These are phyloP conservation scores for Wickerhamomyces queroliae DNA, from an alignment of 805 yeast genomes.

Conservation along the genomic window DNA sequence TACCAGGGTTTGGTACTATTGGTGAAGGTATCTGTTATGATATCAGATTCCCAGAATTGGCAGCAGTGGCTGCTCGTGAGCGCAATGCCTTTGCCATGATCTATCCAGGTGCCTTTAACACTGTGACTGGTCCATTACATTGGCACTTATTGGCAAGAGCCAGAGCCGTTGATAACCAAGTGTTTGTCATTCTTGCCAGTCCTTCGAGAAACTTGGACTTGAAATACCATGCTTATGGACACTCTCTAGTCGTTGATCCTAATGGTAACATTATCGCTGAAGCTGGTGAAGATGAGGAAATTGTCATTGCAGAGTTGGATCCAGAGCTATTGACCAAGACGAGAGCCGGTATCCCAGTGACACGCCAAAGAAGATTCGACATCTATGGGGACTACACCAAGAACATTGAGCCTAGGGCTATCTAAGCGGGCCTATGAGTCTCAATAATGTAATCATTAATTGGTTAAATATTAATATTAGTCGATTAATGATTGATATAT, in stretches of 20 bases:
- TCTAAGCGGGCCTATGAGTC: too few species aligned
- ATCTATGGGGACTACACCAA: constrained; percentile 27
- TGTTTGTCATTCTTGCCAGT: constrained; percentile 73
- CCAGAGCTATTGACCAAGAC: constrained; percentile 51
- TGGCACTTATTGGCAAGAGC: constrained; percentile 76
- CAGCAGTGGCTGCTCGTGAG: constrained; percentile 63
- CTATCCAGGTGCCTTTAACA: constrained; percentile 84
- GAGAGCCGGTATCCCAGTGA: constrained; percentile 65
- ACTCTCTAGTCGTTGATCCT: constrained; percentile 62
- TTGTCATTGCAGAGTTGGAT: constrained; percentile 68
- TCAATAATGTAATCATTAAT: too few species aligned
- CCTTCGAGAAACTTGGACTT: constrained; percentile 73
- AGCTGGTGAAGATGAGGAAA: constrained; percentile 77
- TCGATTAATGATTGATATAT: too few species aligned
- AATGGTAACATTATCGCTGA: constrained; percentile 60
- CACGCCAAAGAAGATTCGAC: constrained; percentile 69
- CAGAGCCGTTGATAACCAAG: constrained; percentile 72
- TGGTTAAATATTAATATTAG: too few species aligned
- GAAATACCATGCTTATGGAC: constrained; percentile 63
- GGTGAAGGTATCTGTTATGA: constrained; percentile 88
- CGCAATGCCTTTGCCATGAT: constrained; percentile 68
- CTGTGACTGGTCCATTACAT: constrained; percentile 81
- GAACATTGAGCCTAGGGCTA: constrained; percentile 12
- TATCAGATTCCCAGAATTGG: constrained; percentile 77
- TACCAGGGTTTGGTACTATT: constrained; percentile 41